Conservation (phyloP, 2,329 filamentous ascomycete genomes). For the Cadophora gregata region DNA sequence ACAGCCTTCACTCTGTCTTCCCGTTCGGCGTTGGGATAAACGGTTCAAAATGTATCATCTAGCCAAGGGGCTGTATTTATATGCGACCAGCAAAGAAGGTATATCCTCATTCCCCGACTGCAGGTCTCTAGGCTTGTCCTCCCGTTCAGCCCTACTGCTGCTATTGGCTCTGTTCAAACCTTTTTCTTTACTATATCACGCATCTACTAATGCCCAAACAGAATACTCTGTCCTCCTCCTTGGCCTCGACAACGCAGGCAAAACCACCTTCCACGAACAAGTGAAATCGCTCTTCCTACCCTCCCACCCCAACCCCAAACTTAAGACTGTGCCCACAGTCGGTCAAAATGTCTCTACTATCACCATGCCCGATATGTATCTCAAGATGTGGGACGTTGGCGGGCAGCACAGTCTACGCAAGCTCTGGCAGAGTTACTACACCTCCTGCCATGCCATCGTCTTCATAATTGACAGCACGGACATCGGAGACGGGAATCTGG, state of each 20-base stretch:
- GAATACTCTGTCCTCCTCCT: slow-evolving; percentile 98
- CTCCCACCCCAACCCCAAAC: slow-evolving; percentile 65
- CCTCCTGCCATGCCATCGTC: slow-evolving; percentile 92
- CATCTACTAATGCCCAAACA: slow-evolving; percentile 46
- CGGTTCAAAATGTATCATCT: slow-evolving; percentile 82
- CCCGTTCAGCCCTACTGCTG: neutral
- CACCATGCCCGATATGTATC: slow-evolving; percentile 89
- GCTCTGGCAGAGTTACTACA: slow-evolving; percentile 96
- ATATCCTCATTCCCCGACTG: slow-evolving; percentile 35
- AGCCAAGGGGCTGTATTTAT: slow-evolving; percentile 90
- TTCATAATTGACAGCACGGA: slow-evolving; percentile 98
- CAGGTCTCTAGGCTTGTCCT: neutral
- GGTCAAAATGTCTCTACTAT: slow-evolving; percentile 97
- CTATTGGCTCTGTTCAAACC: neutral
- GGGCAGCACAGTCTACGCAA: slow-evolving; percentile 88
- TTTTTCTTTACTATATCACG: neutral
- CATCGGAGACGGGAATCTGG: slow-evolving; percentile 73
- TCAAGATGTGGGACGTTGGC: slow-evolving; percentile 98
- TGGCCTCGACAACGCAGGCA: slow-evolving; percentile 96
- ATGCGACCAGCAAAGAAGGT: slow-evolving; percentile 98
- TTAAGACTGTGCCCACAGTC: slow-evolving; percentile 92
- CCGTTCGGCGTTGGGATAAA: neutral
- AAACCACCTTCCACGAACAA: slow-evolving; percentile 97
- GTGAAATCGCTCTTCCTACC: slow-evolving; percentile 87
- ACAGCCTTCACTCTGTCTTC: neutral